phyloP scores from a whole-genome alignment of 2,329 filamentous ascomycete genomes.

The Beauveria asiatica region DNA sequence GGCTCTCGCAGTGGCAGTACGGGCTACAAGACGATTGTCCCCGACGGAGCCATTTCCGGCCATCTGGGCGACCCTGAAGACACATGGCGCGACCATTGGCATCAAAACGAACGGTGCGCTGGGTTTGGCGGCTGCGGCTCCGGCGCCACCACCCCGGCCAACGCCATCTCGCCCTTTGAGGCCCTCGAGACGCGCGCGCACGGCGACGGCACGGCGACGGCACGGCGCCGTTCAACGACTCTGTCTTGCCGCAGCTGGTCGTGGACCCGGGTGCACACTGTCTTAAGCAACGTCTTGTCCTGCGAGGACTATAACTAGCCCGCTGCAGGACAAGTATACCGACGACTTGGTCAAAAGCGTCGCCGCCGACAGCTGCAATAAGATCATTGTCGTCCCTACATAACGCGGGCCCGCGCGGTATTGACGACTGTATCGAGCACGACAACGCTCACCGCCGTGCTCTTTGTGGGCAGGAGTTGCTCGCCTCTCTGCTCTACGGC shows the following conservation, averaged over 20 bases:
- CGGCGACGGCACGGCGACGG: conserved; percentile 46
- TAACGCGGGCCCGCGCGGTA: conserved; percentile 51
- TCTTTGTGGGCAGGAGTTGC: conserved; percentile 55
- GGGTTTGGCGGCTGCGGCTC: conserved; percentile 37
- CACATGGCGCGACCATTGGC: conserved; percentile 35
- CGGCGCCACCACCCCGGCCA: conserved; percentile 37
- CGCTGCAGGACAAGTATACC: conserved; percentile 57
- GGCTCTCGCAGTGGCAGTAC: conserved; percentile 25
- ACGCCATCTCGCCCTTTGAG: conserved; percentile 44
- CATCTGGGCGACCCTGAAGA: conserved; percentile 14
- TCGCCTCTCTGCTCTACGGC: conserved; percentile 51
- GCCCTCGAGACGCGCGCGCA: conserved; percentile 43
- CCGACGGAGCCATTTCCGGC: conserved; percentile 18
- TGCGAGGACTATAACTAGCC: conserved; percentile 63
- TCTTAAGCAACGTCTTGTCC: conserved; percentile 59
- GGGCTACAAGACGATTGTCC: conserved; percentile 32
- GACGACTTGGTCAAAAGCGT: conserved; percentile 50
- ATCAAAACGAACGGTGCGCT: conserved; percentile 33
- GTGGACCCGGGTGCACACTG: conserved; percentile 54
- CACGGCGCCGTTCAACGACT: conserved; percentile 53
- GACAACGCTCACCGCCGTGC: conserved; percentile 54
- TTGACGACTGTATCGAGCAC: conserved; percentile 55
- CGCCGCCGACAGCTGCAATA: conserved; percentile 48
- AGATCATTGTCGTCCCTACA: conserved; percentile 57
- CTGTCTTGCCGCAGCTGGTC: conserved; percentile 36